Base-by-base conservation (phyloP, 23 red algal genomes). In the Cyanidium caldarium region DNA sequence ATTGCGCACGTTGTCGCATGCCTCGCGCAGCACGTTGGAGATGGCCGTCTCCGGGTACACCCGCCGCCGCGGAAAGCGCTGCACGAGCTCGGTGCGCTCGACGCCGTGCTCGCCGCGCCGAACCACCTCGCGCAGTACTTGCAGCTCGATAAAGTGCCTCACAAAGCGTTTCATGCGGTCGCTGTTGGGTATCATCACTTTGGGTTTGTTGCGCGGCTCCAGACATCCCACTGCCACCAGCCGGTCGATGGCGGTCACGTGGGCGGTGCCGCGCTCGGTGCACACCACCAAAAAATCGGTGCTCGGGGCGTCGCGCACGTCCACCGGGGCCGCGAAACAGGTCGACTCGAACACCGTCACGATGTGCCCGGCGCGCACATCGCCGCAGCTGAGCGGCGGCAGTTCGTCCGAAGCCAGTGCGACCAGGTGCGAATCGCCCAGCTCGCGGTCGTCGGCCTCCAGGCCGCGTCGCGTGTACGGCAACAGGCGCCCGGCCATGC, bases 391-490 rank as follows among this genome's bases (percentile, higher is more conserved):
- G 44, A 95, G 67, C 16, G 90, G 90, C 15, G 90, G 90, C 34
- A 77, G 75, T 68, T 95, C 90, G n/a, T 95, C 90, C 3, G 83
- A 72, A 10, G 83, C 77, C 68, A 95, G 65, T 31, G 76, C 84
- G 28, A 95, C 70, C n/a, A 73, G 77, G 38, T 95, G 78, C 21
- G 84, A 69, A 13, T 93, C 77, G 68, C 5, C 30, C 10, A 28
- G 26, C 3, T 41, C 58, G 35, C 37, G 26, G 5, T 78, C 67
- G 58, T 39, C 76, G 5, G 77, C 84, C 26, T 78, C 83, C 21
- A 68, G 74, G n/a, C 44, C 68, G 38, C 83, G 75, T 16, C 92
- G 79, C 28, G 66, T 79, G 65, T 88, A 98, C 28, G 80, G 84
- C 14, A 88, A 66, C 17, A 88, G 46, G 17, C 84, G 42, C 1